A percentile compares a stretch with the other conserved stretches of the same genome.
phyloP scores from a whole-genome alignment of 331 rosid species.

The Rhamnella rubrinervis region DNA sequence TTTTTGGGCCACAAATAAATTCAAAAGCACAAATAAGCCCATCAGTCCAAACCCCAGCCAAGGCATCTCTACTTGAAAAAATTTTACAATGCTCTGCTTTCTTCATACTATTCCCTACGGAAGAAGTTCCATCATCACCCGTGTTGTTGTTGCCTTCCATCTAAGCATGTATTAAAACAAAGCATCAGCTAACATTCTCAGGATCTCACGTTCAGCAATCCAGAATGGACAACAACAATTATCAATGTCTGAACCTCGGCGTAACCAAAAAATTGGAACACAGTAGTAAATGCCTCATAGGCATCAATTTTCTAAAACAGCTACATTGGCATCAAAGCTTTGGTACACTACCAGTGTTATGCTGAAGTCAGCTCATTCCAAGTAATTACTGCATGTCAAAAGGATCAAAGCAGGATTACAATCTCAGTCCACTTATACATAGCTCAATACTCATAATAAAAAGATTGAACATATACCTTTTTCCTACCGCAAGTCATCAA shows the following conservation, averaged over 20 bases:
- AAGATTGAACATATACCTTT: background rate
- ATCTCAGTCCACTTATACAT: background rate
- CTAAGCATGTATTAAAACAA: slow-evolving; percentile 14
- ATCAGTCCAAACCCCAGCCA: slow-evolving; percentile 70
- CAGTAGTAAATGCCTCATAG: background rate
- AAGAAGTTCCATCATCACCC: slow-evolving; percentile 27
- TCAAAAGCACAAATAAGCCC: slow-evolving; percentile 96
- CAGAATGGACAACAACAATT: background rate
- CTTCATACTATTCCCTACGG: slow-evolving; percentile 29
- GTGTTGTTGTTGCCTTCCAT: slow-evolving; percentile 37
- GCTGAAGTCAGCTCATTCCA: slow-evolving; percentile 5
- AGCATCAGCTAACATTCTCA: slow-evolving; percentile 4
- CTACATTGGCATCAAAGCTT: background rate
- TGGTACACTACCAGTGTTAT: background rate
- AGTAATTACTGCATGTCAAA: background rate
- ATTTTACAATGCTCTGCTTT: slow-evolving; percentile 43
- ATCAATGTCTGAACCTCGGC: background rate
- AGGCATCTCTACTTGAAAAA: slow-evolving; percentile 39
- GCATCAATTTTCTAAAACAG: background rate
- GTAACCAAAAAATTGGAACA: background rate
- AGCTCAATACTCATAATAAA: background rate
- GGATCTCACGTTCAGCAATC: slow-evolving; percentile 9
- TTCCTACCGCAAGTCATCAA: background rate
- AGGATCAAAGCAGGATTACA: too few relatives aligned
- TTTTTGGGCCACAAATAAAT: slow-evolving; percentile 48